phyloP scores from a whole-genome alignment of 2,329 filamentous ascomycete genomes.

The Calonectria ilicicola region DNA sequence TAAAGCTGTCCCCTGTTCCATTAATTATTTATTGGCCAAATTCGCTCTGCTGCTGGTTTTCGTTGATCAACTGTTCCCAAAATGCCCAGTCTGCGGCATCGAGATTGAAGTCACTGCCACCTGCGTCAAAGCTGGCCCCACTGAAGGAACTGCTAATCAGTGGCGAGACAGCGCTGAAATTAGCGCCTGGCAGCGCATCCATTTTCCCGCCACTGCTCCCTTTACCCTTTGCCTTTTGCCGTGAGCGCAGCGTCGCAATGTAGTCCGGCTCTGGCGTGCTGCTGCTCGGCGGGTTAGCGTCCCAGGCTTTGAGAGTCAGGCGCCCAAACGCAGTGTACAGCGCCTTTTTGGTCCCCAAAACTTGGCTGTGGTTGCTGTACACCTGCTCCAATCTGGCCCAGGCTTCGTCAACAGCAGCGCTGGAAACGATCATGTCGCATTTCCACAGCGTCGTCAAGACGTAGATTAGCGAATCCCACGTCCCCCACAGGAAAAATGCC shows the following conservation, averaged over 20 bases:
- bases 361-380: slow-evolving; percentile 44
- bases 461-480: slow-evolving; percentile 49
- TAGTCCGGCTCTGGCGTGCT: slow-evolving; percentile 34
- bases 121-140: neutral
- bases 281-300: slow-evolving; percentile 26
- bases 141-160: neutral
- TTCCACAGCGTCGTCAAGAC: slow-evolving; percentile 43
- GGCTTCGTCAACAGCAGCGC: slow-evolving; percentile 24
- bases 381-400: slow-evolving; percentile 44
- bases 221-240: neutral
- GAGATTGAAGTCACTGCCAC: slow-evolving; percentile 27
- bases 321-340: slow-evolving; percentile 45
- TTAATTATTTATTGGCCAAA: neutral
- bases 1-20: too few relatives aligned
- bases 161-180: slow-evolving; percentile 8
- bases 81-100: slow-evolving; percentile 40
- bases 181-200: too few relatives aligned
- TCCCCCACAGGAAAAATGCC: slow-evolving; percentile 45
- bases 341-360: slow-evolving; percentile 41
- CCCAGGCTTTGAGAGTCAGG: slow-evolving; percentile 50
- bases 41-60: neutral
- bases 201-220: neutral
- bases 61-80: slow-evolving; percentile 40
- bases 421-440: slow-evolving; percentile 33
- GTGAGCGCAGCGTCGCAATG: slow-evolving; percentile 32